Base-by-base conservation (phyloP, 2,329 filamentous ascomycete genomes). In the Penicillium sp. region DNA sequence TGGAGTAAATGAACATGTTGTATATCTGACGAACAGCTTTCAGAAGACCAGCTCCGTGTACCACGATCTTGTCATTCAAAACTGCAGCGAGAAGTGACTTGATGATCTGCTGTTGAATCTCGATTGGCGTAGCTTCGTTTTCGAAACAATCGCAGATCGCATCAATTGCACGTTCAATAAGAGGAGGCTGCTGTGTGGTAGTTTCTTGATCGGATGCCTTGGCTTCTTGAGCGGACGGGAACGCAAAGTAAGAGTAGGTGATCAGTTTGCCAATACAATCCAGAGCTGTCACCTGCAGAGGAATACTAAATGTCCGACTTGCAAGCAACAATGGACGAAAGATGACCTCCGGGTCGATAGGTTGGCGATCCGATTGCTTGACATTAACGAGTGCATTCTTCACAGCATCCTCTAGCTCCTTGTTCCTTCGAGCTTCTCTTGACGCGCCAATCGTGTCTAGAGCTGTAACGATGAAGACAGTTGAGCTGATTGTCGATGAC, bases 141-240 rank as follows among this genome's bases (percentile, higher is more conserved):
- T 98, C 93, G 75, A 99, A 99, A 77, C 95, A 99, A 75, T 98
- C 94, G 83, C 95, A 99, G 83, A 99, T 99, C 41, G 95, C 97
- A 79, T 99, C 96, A 73, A 99, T 99, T 62, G 96, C 95, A 67
- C 94, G 88, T 80, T 99, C 96, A 74, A 99, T 99, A 68, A 99
- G 84, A 17, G 94, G 93, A 4, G 90, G 83, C 46, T 82, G 82
- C 60, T 74, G 73, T 47, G 71, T 63, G 13, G 62, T 62, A 46
- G 69, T 38, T n/a, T 73, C 69, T 21, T 66, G 66, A 41, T 70
- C 71, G 38, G 74, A 61, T 23, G 46, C 50, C 45, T 60, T 64
- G 50, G 31, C 56, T 19, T 68, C 70, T 44, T 73, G 73, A 23
- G 79, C 78, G 56, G 82, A 83, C 41, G 89, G 86, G 54, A 92